phyloP scores from a whole-genome alignment of 2,329 filamentous ascomycete genomes.

The Neospermospora avenae region DNA sequence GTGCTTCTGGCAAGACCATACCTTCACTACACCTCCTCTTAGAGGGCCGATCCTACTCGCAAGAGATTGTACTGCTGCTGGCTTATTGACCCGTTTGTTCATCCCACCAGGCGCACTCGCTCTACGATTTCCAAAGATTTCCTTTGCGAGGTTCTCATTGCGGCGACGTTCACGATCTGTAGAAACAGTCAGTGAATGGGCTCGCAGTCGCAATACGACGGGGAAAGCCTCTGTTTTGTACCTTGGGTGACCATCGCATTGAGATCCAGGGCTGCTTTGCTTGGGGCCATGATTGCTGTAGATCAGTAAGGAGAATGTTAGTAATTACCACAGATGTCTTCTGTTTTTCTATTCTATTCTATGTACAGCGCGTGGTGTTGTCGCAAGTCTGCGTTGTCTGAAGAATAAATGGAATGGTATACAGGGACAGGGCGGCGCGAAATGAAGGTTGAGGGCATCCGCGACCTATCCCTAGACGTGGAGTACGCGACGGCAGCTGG shows the following conservation, averaged over 20 bases:
- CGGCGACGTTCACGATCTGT: constrained; percentile 62
- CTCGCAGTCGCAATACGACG: background rate
- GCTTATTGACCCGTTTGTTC: constrained; percentile 43
- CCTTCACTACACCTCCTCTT: constrained; percentile 62
- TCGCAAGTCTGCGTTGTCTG: background rate
- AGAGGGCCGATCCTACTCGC: constrained; percentile 56
- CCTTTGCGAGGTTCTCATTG: constrained; percentile 67
- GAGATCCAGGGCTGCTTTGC: constrained; percentile 32
- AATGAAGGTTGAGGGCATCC: background rate
- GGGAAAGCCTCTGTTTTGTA: constrained; percentile 15
- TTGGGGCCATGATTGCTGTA: constrained; percentile 30
- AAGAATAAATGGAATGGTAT: background rate
- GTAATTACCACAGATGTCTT: constrained; percentile 6
- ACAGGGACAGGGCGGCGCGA: background rate
- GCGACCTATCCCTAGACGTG: background rate
- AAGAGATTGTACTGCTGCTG: constrained; percentile 50
- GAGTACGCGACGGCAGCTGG: constrained; percentile 9
- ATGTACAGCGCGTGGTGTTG: background rate
- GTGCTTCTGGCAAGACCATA: constrained; percentile 34
- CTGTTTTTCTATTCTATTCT: background rate
- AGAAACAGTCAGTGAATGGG: constrained; percentile 13
- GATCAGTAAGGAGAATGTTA: constrained; percentile 19
- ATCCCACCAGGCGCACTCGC: constrained; percentile 51
- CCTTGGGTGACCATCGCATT: constrained; percentile 35
- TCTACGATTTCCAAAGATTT: constrained; percentile 64